Base-by-base conservation (phyloP, 495 filamentous ascomycete genomes). In the Penicilliopsis zonata region DNA sequence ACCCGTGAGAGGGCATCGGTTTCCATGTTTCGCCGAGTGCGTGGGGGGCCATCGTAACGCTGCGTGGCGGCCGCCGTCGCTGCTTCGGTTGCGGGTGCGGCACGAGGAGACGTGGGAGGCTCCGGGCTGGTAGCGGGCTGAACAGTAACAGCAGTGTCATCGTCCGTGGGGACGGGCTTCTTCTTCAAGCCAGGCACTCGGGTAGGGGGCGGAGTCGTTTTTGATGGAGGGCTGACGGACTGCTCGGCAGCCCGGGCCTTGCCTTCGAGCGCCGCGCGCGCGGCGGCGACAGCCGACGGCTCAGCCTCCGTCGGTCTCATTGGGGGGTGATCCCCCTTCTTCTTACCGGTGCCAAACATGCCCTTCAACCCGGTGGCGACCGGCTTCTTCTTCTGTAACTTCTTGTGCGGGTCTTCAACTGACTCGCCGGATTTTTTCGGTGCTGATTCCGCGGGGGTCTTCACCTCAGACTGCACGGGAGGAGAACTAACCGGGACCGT, bases 1-100 rank as follows among this genome's bases (percentile, higher is more conserved):
- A 78, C 66, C 25, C 70, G 72, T 9, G 77, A 80, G 10, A 70
- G 50, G 32, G 61, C 56, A 27, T 77, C 70, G 20, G 61, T 59
- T 30, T 70, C 66, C 18, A 63, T 47, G 9, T 52, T 53, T 18
- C 40, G 70, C 52, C 33, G 67, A 59, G 46, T 72, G 61, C 41
- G 72, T 58, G 25, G 64, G 44, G 46, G 54, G 49, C 49, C 57
- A 44, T 31, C 44, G 17, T 50, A 50, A 6, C 31, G 34, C 31
- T 8, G 47, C 40, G n/a, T n/a, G n/a, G n/a, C n/a, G n/a, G n/a
- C n/a, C n/a, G n/a, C n/a, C n/a, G n/a, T n/a, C n/a, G n/a, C n/a
- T n/a, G n/a, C n/a, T n/a, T n/a, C n/a, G n/a, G n/a, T n/a, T n/a
- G n/a, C n/a, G n/a, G n/a, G n/a, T n/a, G n/a, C n/a, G n/a, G n/a